Conservation (phyloP, 495 filamentous ascomycete species). For the Rhizodiscina lignyota region DNA sequence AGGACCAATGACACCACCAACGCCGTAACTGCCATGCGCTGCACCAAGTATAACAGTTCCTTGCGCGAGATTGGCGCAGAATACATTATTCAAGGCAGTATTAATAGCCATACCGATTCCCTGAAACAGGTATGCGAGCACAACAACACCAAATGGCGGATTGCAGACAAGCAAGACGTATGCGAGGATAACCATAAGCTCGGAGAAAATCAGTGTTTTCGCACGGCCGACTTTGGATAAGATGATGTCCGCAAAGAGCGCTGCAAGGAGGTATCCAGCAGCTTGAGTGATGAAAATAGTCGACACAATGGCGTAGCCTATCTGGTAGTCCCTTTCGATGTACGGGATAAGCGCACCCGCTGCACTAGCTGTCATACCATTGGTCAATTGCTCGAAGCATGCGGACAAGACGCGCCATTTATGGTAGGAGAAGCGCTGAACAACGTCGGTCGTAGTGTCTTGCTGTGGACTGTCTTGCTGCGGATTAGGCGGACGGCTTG, state of each 20-base stretch:
- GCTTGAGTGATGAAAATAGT: constrained; percentile 69
- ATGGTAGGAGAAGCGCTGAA: constrained; percentile 33
- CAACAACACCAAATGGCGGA: constrained; percentile 52
- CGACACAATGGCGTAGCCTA: constrained; percentile 59
- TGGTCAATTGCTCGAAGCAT: constrained; percentile 25
- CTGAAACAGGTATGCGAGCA: constrained; percentile 39
- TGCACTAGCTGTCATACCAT: constrained; percentile 33
- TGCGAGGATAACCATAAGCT: constrained; percentile 30
- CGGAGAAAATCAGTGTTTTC: constrained; percentile 38
- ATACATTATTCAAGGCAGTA: constrained; percentile 57
- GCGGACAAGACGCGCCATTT: constrained; percentile 23
- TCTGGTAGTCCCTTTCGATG: constrained; percentile 52
- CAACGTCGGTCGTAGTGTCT: constrained; percentile 23
- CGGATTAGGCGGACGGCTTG: too few species aligned
- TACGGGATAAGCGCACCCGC: constrained; percentile 61
- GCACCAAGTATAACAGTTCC: constrained; percentile 42
- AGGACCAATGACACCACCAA: constrained; percentile 53
- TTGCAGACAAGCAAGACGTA: constrained; percentile 47
- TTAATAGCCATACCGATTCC: constrained; percentile 52
- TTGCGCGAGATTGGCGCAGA: constrained; percentile 51
- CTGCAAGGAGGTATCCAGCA: constrained; percentile 56
- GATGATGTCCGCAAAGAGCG: constrained; percentile 43
- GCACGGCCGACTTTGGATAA: constrained; percentile 42
- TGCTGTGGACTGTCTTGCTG: too few species aligned
- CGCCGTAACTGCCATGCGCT: constrained; percentile 54